phyloP scores from a whole-genome alignment of 1,284 basidiomycete species.

The Apiotrichum porosum region DNA sequence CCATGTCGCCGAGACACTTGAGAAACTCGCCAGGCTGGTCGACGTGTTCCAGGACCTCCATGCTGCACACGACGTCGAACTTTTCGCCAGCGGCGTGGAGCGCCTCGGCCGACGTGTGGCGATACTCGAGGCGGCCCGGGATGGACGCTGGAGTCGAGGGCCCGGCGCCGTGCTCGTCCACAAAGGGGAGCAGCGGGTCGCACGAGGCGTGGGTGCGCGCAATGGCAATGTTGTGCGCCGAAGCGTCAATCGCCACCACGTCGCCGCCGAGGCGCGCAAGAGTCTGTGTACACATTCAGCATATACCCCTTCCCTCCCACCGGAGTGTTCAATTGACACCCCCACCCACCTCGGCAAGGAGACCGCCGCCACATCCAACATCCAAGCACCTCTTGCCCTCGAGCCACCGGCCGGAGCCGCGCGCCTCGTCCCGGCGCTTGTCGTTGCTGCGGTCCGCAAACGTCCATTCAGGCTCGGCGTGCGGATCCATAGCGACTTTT shows the following conservation, averaged over 20 bases:
- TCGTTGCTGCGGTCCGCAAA: slow-evolving; percentile 44
- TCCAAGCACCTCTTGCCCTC: slow-evolving; percentile 67
- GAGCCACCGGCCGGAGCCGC: slow-evolving; percentile 50
- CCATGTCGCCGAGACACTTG: slow-evolving; percentile 68
- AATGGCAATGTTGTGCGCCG: slow-evolving; percentile 76
- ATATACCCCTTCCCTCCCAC: no score
- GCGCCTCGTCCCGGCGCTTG: slow-evolving; percentile 32
- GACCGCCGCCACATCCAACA: slow-evolving; percentile 91
- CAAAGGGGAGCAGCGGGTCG: slow-evolving; percentile 64
- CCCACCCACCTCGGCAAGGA: slow-evolving; percentile 75
- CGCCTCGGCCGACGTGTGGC: slow-evolving; percentile 73
- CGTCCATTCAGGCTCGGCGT: slow-evolving; percentile 54
- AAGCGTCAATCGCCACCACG: slow-evolving; percentile 86
- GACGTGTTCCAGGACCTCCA: slow-evolving; percentile 99
- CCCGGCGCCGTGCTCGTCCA: slow-evolving; percentile 73
- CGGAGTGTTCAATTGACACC: no score
- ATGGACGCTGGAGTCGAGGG: slow-evolving; percentile 76
- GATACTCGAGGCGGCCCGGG: slow-evolving; percentile 58
- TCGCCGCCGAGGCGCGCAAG: slow-evolving; percentile 80
- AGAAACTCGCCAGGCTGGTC: slow-evolving; percentile 84
- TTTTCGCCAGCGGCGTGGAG: slow-evolving; percentile 55
- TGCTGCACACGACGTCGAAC: slow-evolving; percentile 91
- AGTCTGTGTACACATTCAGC: slow-evolving; percentile 54
- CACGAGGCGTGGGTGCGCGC: slow-evolving; percentile 75
- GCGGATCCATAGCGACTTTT: slow-evolving; percentile 60